Evolutionary conservation across 2,329 filamentous ascomycete genomes (phyloP).

Genomic region (Aspergillus quadrilineatus): DNA sequence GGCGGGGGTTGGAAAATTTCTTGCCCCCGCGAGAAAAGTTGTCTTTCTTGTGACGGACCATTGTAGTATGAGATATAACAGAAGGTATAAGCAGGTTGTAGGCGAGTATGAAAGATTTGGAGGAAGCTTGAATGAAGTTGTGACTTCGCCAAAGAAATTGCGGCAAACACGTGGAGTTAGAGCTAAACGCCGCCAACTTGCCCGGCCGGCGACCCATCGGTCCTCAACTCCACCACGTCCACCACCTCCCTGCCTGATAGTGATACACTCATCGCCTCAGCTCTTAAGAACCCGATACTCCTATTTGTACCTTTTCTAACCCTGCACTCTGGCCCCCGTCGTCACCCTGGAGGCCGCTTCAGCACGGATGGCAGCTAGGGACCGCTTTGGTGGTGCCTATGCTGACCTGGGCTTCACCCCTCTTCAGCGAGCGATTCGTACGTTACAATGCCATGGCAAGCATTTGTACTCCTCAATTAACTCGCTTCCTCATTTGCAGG

Average conservation of each 20-base stretch:
- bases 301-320: conserved; percentile 4
- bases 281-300: conserved; percentile 3
- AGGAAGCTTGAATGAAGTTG: background rate
- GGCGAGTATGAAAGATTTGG: background rate
- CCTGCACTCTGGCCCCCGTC: conserved; percentile 17
- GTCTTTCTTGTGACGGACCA: conserved; percentile 98
- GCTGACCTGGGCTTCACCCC: conserved; percentile 77
- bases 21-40: conserved; percentile 69
- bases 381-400: conserved; percentile 84
- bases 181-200: conserved; percentile 12
- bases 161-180: conserved; percentile 14
- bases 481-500: conserved; percentile 45
- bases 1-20: conserved; percentile 61
- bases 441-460: conserved; percentile 23
- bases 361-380: conserved; percentile 89
- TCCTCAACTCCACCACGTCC: conserved; percentile 10
- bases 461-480: background rate
- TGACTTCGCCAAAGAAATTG: conserved; percentile 4
- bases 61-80: conserved; percentile 38
- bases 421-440: conserved; percentile 87
- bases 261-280: conserved; percentile 6
- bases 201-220: conserved; percentile 10
- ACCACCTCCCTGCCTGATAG: background rate
- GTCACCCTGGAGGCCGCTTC: conserved; percentile 85
- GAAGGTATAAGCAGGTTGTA: background rate